phyloP scores from a whole-genome alignment of 495 filamentous ascomycete species.

The Neurospora intermedia region DNA sequence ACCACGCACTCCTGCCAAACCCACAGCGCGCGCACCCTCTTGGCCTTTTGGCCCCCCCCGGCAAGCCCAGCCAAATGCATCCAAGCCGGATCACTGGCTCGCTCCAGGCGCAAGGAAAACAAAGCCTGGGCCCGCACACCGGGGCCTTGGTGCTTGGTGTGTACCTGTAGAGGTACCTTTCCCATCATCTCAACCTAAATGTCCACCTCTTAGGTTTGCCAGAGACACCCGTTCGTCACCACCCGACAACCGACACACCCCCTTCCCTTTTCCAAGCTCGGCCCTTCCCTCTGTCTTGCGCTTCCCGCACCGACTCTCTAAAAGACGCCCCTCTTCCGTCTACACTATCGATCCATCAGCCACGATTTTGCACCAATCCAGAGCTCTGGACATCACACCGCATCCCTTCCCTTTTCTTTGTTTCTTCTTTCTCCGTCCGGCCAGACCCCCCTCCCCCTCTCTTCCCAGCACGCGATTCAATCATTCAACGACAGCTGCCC shows the following conservation, averaged over 20 bases:
- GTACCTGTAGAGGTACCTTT: neutral
- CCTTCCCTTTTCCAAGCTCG: neutral
- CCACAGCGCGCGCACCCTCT: neutral
- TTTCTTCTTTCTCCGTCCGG: neutral
- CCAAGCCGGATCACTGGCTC: neutral
- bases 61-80: neutral
- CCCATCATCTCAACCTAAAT: neutral
- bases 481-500: neutral
- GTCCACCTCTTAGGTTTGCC: neutral
- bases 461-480: neutral
- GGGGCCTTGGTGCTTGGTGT: neutral
- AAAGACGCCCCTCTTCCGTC: neutral
- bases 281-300: neutral
- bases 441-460: neutral
- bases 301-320: neutral
- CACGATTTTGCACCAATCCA: neutral
- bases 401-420: neutral
- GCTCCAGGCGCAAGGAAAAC: neutral
- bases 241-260: neutral
- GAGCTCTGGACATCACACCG: neutral
- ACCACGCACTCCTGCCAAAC: neutral
- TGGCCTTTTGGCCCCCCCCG: neutral
- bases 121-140: neutral
- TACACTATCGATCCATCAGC: neutral
- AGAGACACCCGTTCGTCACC: neutral